These are phyloP conservation scores for Ramaria sp. DNA, from an alignment of 768 basidiomycete species.

Conservation along the genomic window DNA sequence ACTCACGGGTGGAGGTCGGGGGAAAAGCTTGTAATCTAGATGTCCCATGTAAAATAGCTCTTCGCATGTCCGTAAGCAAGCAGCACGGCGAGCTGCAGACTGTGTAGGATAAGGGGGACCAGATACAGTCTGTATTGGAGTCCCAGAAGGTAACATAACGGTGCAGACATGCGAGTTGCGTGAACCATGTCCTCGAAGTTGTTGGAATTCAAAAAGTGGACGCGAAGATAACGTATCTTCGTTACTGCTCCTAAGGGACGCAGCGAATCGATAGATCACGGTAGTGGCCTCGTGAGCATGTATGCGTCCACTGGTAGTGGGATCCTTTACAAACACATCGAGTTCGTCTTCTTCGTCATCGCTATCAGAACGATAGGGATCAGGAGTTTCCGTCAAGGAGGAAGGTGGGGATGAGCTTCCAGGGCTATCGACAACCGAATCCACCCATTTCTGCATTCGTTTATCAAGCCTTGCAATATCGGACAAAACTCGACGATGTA, in stretches of 20 bases:
- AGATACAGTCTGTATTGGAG: constrained; percentile 28
- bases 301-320: constrained; percentile 50
- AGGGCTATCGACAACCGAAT: constrained; percentile 27
- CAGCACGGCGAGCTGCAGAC: constrained; percentile 45
- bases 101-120: constrained; percentile 36
- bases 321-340: constrained; percentile 40
- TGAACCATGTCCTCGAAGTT: constrained; percentile 21
- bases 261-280: constrained; percentile 42
- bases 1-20: constrained; percentile 30
- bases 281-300: constrained; percentile 45
- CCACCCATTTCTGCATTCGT: constrained; percentile 38
- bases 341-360: constrained; percentile 33
- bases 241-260: constrained; percentile 10
- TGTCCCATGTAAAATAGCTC: constrained; percentile 37
- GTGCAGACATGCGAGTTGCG: constrained; percentile 31
- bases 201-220: constrained; percentile 30
- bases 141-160: constrained; percentile 34
- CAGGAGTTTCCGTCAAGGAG: constrained; percentile 27
- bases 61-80: constrained; percentile 46
- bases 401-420: constrained; percentile 35
- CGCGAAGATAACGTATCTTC: constrained; percentile 13
- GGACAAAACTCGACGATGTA: constrained; percentile 42
- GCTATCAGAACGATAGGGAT: constrained; percentile 37
- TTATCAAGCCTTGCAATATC: constrained; percentile 28
- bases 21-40: constrained; percentile 33